Conservation (phyloP, 306 rosid species). For the Alnus glutinosa region DNA sequence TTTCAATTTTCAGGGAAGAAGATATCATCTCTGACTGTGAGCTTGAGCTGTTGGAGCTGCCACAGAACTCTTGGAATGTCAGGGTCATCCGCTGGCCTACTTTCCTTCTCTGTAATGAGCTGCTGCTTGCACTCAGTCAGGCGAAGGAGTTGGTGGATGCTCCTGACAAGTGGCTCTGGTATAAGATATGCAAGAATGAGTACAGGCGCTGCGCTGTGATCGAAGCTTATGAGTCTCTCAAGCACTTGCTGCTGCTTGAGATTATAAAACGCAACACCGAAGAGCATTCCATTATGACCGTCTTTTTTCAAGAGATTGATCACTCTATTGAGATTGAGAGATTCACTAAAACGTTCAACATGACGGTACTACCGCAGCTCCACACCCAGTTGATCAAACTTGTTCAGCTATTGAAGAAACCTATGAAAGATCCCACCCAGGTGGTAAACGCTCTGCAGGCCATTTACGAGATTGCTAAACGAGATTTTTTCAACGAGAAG, state of each 20-base stretch:
- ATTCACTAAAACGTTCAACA: conserved; percentile 77
- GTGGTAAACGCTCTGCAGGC: conserved; percentile 89
- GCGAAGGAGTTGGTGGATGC: conserved; percentile 85
- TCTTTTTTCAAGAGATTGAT: conserved; percentile 82
- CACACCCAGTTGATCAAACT: conserved; percentile 77
- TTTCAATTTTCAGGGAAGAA: conserved; percentile 87
- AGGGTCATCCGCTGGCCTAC: conserved; percentile 96
- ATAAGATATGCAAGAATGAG: conserved; percentile 84
- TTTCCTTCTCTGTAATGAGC: conserved; percentile 94
- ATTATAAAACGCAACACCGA: conserved; percentile 63
- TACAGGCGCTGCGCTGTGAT: conserved; percentile 89
- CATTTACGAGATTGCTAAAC: conserved; percentile 75
- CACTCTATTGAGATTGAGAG: conserved; percentile 75
- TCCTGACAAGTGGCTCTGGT: conserved; percentile 75
- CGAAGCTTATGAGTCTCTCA: conserved; percentile 80
- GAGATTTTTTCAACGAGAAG: conserved; percentile 80
- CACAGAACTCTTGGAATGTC: conserved; percentile 86
- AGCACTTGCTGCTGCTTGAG: conserved; percentile 69
- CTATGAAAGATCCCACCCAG: conserved; percentile 55
- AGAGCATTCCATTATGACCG: conserved; percentile 86
- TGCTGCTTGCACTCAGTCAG: conserved; percentile 90
- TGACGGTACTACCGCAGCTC: conserved; percentile 73
- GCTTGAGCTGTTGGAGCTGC: conserved; percentile 84
- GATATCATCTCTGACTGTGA: conserved; percentile 88
- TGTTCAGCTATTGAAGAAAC: conserved; percentile 65